Base-by-base conservation (phyloP, 495 filamentous ascomycete genomes). In the Opeltia flavorubescens region DNA sequence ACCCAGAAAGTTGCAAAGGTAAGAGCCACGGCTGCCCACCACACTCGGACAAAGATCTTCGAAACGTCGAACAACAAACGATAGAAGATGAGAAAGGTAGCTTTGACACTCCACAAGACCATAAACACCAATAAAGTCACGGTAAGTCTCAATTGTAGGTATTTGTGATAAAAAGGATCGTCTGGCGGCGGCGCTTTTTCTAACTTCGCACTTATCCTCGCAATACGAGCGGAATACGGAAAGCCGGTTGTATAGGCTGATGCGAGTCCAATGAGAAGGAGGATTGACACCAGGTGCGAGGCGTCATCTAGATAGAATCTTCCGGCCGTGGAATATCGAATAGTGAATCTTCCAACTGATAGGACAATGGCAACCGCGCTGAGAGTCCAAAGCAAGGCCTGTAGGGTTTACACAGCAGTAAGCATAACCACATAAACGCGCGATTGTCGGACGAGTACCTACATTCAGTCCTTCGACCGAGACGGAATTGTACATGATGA, bases 21-120 rank as follows among this genome's bases (percentile, higher is more conserved):
- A 8, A 51, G 17, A 2, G 39, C 49, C 31, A 43, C 45, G 27
- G 45, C 49, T 5, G 29, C 45, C 50, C 50, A 52, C 45, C 45
- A 52, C 15, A 44, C 6, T 7, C 50, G 35, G 13, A 52, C 36
- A 12, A 48, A 52, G 30, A 18, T 43, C 8, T 8, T 15, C 1
- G 50, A 52, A 7, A 48, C 50, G 6, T 52, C 46, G 34, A 52
- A 52, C 5, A 52, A 38, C 18, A 47, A 31, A 5, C 45, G 45
- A 18, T 52, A 52, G 38, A 52, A 52, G 44, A 52, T 41, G 28
- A 48, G 12, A 31, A 52, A 52, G 35, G 50, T 47, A 9, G 40
- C 38, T 29, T 52, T 48, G 9, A 52, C 46, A n/a, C 29, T 48
- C 38, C 50, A 52, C 3, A 52, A 38, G 7, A 47, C 44, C 44